phyloP scores from a whole-genome alignment of 768 basidiomycete species.

The Hortiboletus campestris region DNA sequence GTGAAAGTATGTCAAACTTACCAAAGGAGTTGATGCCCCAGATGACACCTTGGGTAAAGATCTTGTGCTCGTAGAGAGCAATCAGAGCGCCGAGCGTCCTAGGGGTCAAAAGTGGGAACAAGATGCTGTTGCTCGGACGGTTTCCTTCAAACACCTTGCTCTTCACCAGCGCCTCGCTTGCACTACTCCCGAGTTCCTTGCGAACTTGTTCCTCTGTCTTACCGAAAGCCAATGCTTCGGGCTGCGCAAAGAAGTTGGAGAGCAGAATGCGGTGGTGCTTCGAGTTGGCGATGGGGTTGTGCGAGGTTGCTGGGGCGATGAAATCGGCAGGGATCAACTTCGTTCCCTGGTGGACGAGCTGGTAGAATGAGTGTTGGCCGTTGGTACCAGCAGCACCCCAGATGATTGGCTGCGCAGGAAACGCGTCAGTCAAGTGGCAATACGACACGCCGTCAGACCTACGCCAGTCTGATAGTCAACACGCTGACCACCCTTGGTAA shows the following conservation, averaged over 20 bases:
- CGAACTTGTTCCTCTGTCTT: conserved; percentile 90
- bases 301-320: conserved; percentile 83
- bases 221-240: conserved; percentile 96
- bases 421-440: background rate
- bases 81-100: conserved; percentile 85
- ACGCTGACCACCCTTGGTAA: conserved; percentile 90
- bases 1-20: conserved; percentile 32
- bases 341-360: conserved; percentile 92
- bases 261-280: conserved; percentile 97
- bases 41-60: conserved; percentile 94
- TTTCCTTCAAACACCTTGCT: conserved; percentile 98
- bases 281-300: conserved; percentile 83
- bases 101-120: conserved; percentile 93
- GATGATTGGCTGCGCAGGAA: conserved; percentile 75
- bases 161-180: conserved; percentile 86
- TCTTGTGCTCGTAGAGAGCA: conserved; percentile 97
- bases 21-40: conserved; percentile 99
- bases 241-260: conserved; percentile 98
- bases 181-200: conserved; percentile 63
- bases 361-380: conserved; percentile 99
- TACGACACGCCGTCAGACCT: conserved; percentile 29
- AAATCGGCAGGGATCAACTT: conserved; percentile 92
- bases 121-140: conserved; percentile 91
- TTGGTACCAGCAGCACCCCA: conserved; percentile 99
- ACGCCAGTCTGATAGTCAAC: conserved; percentile 97